Evolutionary conservation across 805 yeast species (phyloP).

Genomic region (Wickerhamomyces bisporus): DNA sequence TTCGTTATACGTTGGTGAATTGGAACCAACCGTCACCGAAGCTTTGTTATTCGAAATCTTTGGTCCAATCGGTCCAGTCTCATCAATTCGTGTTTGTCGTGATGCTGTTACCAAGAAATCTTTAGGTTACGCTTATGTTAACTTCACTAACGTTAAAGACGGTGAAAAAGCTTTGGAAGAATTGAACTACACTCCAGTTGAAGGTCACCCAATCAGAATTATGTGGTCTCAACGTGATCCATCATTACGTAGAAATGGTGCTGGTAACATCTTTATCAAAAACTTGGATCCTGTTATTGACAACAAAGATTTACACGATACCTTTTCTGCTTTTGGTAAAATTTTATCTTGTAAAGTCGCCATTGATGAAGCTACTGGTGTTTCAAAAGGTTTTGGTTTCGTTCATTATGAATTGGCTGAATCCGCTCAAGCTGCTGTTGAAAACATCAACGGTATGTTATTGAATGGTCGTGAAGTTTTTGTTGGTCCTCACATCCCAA

Average conservation of each 20-base stretch:
- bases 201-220: constrained; percentile 96
- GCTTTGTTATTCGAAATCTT: constrained; percentile 92
- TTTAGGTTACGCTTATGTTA: constrained; percentile 96
- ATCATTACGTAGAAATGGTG: constrained; percentile 87
- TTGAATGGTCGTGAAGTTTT: constrained; percentile 93
- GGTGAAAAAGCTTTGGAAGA: constrained; percentile 94
- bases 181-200: constrained; percentile 88
- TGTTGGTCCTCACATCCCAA: constrained; percentile 91
- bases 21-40: constrained; percentile 88
- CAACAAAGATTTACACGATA: constrained; percentile 97
- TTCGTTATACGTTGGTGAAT: constrained; percentile 95
- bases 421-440: constrained; percentile 92
- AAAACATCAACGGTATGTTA: constrained; percentile 96
- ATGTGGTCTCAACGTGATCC: constrained; percentile 99
- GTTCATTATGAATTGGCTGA: constrained; percentile 93
- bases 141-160: constrained; percentile 83
- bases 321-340: constrained; percentile 94
- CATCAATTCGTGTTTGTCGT: constrained; percentile 98
- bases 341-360: constrained; percentile 97
- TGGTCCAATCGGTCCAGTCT: constrained; percentile 90
- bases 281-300: constrained; percentile 97
- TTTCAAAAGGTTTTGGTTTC: constrained; percentile 94
- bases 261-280: constrained; percentile 96
- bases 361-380: constrained; percentile 75
- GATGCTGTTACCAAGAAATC: constrained; percentile 96